Conservation (phyloP, 1,284 basidiomycete species). For the Rhizoctonia solani region DNA sequence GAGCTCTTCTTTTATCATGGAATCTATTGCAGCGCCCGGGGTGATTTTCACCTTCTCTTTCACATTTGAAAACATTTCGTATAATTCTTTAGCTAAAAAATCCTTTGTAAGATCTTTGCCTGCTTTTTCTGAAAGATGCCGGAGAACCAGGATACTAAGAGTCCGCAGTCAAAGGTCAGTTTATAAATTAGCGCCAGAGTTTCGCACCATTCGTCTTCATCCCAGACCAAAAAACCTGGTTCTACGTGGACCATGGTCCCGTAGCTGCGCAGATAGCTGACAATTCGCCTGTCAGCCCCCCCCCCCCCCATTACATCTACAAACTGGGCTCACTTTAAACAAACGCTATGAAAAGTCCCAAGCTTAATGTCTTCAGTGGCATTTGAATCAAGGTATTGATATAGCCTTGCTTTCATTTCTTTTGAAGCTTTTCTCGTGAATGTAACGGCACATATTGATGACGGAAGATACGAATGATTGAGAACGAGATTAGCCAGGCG, state of each 20-base stretch:
- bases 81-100: too few species aligned
- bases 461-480: slow-evolving; percentile 58
- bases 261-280: slow-evolving; percentile 65
- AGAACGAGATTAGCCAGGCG: slow-evolving; percentile 77
- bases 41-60: too few species aligned
- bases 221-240: slow-evolving; percentile 81
- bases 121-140: too few species aligned
- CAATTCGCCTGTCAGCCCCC: too few species aligned
- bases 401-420: slow-evolving; percentile 81
- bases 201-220: slow-evolving; percentile 79
- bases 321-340: slow-evolving; percentile 58
- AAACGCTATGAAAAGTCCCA: slow-evolving; percentile 79
- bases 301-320: too few species aligned
- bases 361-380: neutral
- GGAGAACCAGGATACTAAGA: too few species aligned
- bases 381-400: slow-evolving; percentile 26
- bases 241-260: slow-evolving; percentile 62
- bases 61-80: too few species aligned
- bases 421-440: slow-evolving; percentile 90
- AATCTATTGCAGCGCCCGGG: too few species aligned
- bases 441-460: slow-evolving; percentile 76
- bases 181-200: too few species aligned
- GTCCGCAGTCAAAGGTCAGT: too few species aligned
- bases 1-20: too few species aligned
- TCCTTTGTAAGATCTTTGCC: too few species aligned